Percentiles rank a stretch among this genome's conserved stretches.
Conservation (phyloP, 495 filamentous ascomycete species). For the Thermothielavioides terrestris region DNA sequence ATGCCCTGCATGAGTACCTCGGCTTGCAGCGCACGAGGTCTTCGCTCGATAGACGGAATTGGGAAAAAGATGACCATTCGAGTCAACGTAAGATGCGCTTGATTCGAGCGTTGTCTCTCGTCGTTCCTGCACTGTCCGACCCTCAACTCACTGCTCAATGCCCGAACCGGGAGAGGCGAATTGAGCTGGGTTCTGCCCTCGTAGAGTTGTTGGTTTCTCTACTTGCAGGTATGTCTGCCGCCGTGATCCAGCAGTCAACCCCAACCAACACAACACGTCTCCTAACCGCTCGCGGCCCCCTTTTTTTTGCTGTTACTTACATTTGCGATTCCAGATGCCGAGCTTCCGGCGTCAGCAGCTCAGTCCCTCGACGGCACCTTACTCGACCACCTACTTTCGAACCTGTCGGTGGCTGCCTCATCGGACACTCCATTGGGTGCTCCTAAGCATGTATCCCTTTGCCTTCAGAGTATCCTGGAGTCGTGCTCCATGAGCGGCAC, state of each 20-base stretch:
- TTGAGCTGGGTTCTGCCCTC: conserved; percentile 34
- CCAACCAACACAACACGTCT: too few species aligned
- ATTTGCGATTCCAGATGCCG: conserved; percentile 19
- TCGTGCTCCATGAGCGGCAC: conserved; percentile 49
- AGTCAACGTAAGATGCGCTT: conserved; percentile 24
- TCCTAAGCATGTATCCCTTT: conserved; percentile 39
- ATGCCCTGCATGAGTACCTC: conserved; percentile 49
- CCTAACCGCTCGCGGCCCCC: too few species aligned
- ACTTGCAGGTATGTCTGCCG: conserved; percentile 31
- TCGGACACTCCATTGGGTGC: conserved; percentile 23
- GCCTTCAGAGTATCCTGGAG: conserved; percentile 57
- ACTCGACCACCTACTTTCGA: conserved; percentile 30
- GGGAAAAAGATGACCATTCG: conserved; percentile 10
- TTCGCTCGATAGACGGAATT: conserved; percentile 11
- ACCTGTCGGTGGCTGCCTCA: conserved; percentile 20
- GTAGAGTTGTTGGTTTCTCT: conserved; percentile 36
- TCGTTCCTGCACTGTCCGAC: conserved; percentile 40
- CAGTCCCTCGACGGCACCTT: conserved; percentile 25
- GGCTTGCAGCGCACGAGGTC: conserved; percentile 18
- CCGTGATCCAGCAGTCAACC: not conserved
- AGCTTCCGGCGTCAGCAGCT: conserved; percentile 14
- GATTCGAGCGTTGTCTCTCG: conserved; percentile 33
- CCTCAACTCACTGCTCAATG: conserved; percentile 31
- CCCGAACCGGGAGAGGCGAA: conserved; percentile 29
- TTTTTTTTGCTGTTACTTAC: too few species aligned